Conservation (phyloP, 2,329 filamentous ascomycete species). For the Coniochaeta sp. region DNA sequence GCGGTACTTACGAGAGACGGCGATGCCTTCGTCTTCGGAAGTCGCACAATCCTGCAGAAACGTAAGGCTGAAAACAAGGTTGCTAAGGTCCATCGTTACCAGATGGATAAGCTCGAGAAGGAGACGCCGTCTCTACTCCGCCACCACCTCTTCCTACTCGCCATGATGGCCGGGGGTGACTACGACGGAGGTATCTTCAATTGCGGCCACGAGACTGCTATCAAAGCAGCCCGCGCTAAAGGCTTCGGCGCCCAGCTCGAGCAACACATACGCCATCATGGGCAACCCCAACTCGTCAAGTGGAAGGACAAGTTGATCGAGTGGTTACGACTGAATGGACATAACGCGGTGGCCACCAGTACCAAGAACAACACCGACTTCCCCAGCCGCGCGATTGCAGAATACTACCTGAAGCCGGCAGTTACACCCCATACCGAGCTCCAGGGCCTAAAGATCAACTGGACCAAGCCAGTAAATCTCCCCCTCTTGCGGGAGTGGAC, state of each 20-base stretch:
- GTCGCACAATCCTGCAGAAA: not conserved
- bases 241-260: not conserved
- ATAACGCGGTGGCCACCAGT: not conserved
- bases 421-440: not conserved
- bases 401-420: not conserved
- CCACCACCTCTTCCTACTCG: not conserved
- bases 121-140: not conserved
- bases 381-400: not conserved
- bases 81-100: not conserved
- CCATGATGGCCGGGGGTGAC: not conserved
- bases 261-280: not conserved
- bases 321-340: not conserved
- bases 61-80: not conserved
- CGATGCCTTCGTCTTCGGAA: conserved; percentile 6
- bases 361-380: too few species aligned
- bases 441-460: not conserved
- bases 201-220: not conserved
- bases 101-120: not conserved
- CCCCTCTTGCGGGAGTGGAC: not conserved
- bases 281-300: not conserved
- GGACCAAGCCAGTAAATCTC: not conserved
- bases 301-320: not conserved
- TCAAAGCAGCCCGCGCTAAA: not conserved
- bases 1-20: conserved; percentile 3
- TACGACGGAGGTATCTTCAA: not conserved